These are phyloP conservation scores for Talaromyces sp. DNA, from an alignment of 2,329 filamentous ascomycete genomes.

Conservation along the genomic window DNA sequence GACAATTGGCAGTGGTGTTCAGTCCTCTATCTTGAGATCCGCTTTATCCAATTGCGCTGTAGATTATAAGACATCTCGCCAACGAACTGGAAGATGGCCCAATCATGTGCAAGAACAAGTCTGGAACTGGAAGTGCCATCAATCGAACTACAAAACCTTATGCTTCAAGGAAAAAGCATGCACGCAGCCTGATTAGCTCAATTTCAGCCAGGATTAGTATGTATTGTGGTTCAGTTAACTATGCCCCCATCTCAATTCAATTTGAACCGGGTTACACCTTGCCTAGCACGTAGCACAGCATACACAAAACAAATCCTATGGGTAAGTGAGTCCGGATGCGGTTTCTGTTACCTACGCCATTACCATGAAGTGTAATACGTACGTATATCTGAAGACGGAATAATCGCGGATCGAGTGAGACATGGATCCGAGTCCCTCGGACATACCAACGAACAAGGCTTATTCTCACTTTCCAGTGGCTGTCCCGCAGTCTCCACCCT, in stretches of 20 bases:
- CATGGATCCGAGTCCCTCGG: background rate
- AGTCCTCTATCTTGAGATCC: background rate
- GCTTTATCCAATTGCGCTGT: background rate
- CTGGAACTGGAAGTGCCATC: too few relatives aligned
- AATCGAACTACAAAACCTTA: background rate
- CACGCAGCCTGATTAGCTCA: background rate
- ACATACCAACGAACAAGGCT: background rate
- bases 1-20: background rate
- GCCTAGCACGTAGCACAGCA: background rate
- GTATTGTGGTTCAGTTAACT: background rate
- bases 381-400: background rate
- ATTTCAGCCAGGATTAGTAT: background rate
- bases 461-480: too few relatives aligned
- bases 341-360: background rate
- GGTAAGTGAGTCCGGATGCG: background rate
- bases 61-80: background rate
- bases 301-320: background rate
- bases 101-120: background rate
- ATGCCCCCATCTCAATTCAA: too few relatives aligned
- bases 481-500: too few relatives aligned
- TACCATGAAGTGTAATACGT: background rate
- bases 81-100: background rate
- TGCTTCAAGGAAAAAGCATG: background rate
- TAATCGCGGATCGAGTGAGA: background rate
- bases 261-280: background rate